Conservation (phyloP, 306 rosid genomes). For the Coriaria nepalensis region DNA sequence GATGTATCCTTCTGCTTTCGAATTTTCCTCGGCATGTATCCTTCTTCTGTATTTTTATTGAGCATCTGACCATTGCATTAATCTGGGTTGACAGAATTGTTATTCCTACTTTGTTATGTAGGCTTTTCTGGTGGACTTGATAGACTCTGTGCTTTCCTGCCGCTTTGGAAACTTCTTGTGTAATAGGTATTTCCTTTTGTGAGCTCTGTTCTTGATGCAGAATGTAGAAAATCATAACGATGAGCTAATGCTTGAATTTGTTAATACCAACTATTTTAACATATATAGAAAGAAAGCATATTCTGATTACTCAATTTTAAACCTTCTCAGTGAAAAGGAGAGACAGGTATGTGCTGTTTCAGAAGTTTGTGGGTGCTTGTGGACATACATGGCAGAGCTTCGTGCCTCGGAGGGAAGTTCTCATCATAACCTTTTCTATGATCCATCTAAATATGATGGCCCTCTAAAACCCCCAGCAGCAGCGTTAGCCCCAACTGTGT, state of each 20-base stretch:
- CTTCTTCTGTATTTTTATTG: conserved; percentile 1
- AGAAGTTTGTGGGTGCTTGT: conserved; percentile 86
- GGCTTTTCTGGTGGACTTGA: conserved; percentile 88
- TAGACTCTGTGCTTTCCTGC: conserved; percentile 74
- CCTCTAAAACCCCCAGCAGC: conserved; percentile 87
- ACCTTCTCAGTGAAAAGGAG: conserved; percentile 63
- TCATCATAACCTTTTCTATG: conserved; percentile 75
- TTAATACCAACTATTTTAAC: too few relatives aligned
- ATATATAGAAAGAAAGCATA: too few relatives aligned
- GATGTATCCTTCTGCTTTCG: conserved; percentile 92
- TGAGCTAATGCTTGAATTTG: too few relatives aligned
- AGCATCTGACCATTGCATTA: neutral
- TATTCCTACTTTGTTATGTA: conserved; percentile 18
- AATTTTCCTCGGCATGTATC: conserved; percentile 74
- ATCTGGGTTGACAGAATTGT: neutral
- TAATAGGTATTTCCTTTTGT: conserved; percentile 53
- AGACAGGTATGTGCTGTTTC: conserved; percentile 54
- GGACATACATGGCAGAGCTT: conserved; percentile 72
- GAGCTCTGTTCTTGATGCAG: conserved; percentile 8
- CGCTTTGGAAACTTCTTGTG: conserved; percentile 96
- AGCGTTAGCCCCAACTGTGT: conserved; percentile 82
- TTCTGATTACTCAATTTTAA: conserved; percentile 10
- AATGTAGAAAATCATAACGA: neutral
- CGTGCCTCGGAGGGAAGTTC: conserved; percentile 52
- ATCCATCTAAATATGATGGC: conserved; percentile 39